Base-by-base conservation (phyloP, 2,329 filamentous ascomycete species). In the Pseudopyrenochaeta lycopersici region DNA sequence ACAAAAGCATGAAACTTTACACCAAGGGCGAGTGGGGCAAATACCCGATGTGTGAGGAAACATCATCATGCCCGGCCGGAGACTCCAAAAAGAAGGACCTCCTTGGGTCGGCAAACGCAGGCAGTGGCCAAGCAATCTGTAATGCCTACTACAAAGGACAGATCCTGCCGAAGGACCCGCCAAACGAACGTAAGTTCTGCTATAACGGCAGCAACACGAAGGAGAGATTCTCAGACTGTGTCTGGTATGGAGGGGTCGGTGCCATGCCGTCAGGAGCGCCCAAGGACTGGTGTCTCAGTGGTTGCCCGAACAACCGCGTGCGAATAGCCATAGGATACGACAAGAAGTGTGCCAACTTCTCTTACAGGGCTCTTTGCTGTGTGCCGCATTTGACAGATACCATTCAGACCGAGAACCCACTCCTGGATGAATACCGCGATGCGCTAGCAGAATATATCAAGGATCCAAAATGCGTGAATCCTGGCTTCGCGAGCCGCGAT, bases 321-420 rank as follows among this genome's bases (percentile, higher is more conserved):
- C 45, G 45, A 3, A 31, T 47, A 47, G 48, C 20, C 21, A 51
- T 45, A 32, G 48, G 39, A 20, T 43, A 50, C 20, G 30, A 50
- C 40, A 43, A 50, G 18, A 29, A 50, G 14, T 42, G 40, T 44
- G 47, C 47, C 47, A 44, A 50, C 17, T 38, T 36, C 6, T 46
- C 44, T n/a, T 39, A 31, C 20, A n/a, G 38, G 35, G 46, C 52
- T 5, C 35, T 39, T 36, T 55, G 52, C 33, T 55, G 52, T 48
- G 46, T 51, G 7, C 52, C 52, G 30, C 15, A 47, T 18, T 46
- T 43, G 35, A n/a, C 20, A 12, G 47, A 46, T 12, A 27, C 31
- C 12, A 33, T 53, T 14, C 44, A 51, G 32, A 31, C 46, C 12
- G 47, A 55, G 42, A 55, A 51, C 18, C 52, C 52, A 38, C 51